These are phyloP conservation scores for Neurospora sp. DNA, from an alignment of 495 filamentous ascomycete genomes.

Conservation along the genomic window DNA sequence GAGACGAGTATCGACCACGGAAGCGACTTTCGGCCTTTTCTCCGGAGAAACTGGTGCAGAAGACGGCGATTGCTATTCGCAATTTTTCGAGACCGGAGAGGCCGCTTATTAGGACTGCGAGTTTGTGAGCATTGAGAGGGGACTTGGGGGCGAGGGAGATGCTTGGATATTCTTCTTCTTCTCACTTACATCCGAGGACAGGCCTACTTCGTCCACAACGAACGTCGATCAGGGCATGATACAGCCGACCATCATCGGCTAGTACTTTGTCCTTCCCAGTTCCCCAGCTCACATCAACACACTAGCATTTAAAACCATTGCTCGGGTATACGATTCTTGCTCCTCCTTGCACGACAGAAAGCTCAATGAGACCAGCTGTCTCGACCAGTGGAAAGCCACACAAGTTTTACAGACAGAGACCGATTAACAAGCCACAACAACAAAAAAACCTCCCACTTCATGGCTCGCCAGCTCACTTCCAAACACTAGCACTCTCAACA, in stretches of 20 bases:
- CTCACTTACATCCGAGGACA: background rate
- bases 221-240: background rate
- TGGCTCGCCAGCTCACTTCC: conserved; percentile 20
- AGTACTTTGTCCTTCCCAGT: background rate
- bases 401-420: background rate
- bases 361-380: background rate
- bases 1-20: background rate
- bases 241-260: background rate
- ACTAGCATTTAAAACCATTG: background rate
- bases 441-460: too few species aligned
- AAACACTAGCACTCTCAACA: conserved; percentile 28
- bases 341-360: background rate
- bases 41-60: background rate
- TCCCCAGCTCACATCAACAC: background rate
- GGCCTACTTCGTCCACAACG: background rate
- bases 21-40: background rate
- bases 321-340: background rate
- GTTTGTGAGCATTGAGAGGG: background rate
- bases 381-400: background rate
- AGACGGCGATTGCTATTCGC: background rate
- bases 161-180: too few species aligned
- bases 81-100: background rate
- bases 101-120: background rate
- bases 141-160: background rate
- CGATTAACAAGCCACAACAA: background rate